A percentile compares a stretch with the other conserved stretches of the same genome.
Conservation (phyloP, 257 asterid species). For the Lycium ferocissimum region DNA sequence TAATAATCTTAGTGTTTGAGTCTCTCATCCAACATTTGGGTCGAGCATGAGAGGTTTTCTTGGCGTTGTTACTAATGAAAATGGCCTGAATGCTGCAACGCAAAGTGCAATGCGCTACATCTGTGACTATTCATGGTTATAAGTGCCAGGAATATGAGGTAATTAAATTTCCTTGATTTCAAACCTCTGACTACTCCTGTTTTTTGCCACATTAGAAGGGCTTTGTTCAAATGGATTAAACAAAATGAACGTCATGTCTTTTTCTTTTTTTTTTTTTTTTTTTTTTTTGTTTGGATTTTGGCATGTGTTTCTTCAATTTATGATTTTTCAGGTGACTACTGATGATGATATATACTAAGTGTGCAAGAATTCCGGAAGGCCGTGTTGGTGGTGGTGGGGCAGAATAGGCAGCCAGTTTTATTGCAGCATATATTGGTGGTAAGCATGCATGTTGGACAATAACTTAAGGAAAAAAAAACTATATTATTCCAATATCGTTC, state of each 20-base stretch:
- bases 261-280: not conserved
- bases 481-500: not conserved
- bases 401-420: constrained; percentile 43
- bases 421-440: constrained; percentile 71
- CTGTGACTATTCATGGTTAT: constrained; percentile 62
- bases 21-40: constrained; percentile 46
- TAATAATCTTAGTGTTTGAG: constrained; percentile 25
- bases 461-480: not conserved
- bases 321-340: constrained; percentile 44
- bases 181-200: not conserved
- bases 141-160: constrained; percentile 72
- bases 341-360: constrained; percentile 56
- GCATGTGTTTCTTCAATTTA: not conserved
- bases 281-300: not conserved
- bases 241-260: too few relatives aligned
- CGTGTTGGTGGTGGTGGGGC: constrained; percentile 34
- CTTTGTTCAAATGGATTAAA: not conserved
- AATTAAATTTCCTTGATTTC: not conserved
- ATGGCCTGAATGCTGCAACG: constrained; percentile 24
- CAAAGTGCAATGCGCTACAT: constrained; percentile 56
- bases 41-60: constrained; percentile 37
- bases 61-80: not conserved
- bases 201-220: not conserved
- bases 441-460: constrained; percentile 17
- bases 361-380: constrained; percentile 52